A percentile compares a stretch with the other conserved stretches of the same genome.
Evolutionary conservation across 2,329 filamentous ascomycete species (phyloP).

Genomic region (Sporothrix globosa): DNA sequence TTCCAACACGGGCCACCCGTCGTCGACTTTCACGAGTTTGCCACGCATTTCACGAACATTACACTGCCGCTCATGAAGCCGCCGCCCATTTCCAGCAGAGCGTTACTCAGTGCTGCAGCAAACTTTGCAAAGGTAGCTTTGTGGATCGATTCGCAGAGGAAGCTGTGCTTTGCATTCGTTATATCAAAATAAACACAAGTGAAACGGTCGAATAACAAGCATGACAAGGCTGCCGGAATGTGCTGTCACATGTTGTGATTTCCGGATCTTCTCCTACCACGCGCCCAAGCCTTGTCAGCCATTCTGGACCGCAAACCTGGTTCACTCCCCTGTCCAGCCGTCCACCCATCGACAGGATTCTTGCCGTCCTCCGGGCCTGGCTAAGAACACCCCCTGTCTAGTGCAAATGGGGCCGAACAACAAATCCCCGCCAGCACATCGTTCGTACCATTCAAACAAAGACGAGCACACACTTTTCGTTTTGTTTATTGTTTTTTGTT

Average conservation of each 20-base stretch:
- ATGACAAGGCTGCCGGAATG: slow-evolving; percentile 11
- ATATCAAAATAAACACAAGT: not conserved
- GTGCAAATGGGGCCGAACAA: slow-evolving; percentile 18
- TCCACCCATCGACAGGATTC: not conserved
- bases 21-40: not conserved
- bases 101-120: not conserved
- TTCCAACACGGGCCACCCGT: slow-evolving; percentile 17
- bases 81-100: not conserved
- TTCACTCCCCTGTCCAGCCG: not conserved
- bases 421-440: slow-evolving; percentile 20
- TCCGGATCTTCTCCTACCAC: not conserved
- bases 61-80: not conserved
- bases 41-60: not conserved
- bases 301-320: slow-evolving; percentile 8
- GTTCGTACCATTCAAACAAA: not conserved
- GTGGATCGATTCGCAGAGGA: not conserved
- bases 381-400: slow-evolving; percentile 20
- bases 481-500: slow-evolving; percentile 23
- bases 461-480: not conserved
- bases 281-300: not conserved
- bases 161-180: not conserved
- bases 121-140: not conserved
- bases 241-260: slow-evolving; percentile 17
- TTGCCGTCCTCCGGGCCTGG: slow-evolving; percentile 11
- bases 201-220: not conserved